Evolutionary conservation across 1,284 basidiomycete genomes (phyloP).

Genomic region (Fomitopsis betulina): DNA sequence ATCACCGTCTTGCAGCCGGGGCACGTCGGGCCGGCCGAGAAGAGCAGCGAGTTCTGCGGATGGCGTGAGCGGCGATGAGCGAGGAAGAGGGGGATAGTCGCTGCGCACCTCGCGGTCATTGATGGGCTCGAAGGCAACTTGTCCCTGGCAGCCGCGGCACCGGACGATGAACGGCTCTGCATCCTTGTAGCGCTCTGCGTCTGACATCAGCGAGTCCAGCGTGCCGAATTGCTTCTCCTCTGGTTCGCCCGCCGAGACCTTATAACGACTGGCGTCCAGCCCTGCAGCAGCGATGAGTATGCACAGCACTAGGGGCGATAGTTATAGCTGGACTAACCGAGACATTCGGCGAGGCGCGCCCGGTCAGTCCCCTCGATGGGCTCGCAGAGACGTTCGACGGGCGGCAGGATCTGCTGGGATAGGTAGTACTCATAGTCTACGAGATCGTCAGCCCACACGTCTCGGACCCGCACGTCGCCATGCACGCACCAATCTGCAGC

Average conservation of each 20-base stretch:
- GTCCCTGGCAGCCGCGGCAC: conserved; percentile 70
- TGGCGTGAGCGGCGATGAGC: neutral
- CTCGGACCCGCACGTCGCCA: no score
- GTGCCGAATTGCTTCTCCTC: conserved; percentile 75
- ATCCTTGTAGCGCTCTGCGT: conserved; percentile 83
- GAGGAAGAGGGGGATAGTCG: neutral
- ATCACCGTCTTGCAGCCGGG: conserved; percentile 59
- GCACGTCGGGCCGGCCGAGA: conserved; percentile 48
- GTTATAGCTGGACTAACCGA: conserved; percentile 55
- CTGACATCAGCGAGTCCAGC: conserved; percentile 88
- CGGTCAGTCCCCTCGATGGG: conserved; percentile 96
- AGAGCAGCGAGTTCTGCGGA: conserved; percentile 44
- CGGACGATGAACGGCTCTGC: conserved; percentile 64
- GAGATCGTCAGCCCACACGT: neutral
- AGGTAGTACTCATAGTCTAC: conserved; percentile 92
- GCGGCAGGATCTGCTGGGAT: conserved; percentile 88
- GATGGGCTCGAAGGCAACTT: conserved; percentile 63
- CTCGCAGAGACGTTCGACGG: conserved; percentile 93
- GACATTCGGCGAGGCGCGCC: conserved; percentile 87
- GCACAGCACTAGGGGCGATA: neutral
- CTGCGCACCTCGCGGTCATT: conserved; percentile 53
- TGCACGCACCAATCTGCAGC: conserved; percentile 61
- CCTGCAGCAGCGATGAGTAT: conserved; percentile 38
- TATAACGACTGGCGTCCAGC: conserved; percentile 82
- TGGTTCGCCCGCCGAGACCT: conserved; percentile 37